These are phyloP conservation scores for Aspergillus saccharolyticus DNA, from an alignment of 495 filamentous ascomycete species.

Conservation along the genomic window DNA sequence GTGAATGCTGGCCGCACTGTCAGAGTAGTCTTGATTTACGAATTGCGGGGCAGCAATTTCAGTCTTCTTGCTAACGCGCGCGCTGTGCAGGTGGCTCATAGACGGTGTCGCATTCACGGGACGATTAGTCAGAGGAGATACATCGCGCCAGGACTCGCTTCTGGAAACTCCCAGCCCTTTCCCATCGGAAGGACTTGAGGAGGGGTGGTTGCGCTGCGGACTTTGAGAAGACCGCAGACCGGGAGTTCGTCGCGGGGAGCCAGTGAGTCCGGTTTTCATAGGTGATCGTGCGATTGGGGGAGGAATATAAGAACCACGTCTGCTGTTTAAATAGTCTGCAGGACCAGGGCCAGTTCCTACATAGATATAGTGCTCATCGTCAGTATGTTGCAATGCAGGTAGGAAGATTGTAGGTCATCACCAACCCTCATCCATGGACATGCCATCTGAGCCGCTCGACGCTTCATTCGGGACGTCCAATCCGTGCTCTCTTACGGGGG, in stretches of 20 bases:
- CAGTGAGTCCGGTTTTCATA: constrained; percentile 37
- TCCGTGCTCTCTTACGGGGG: constrained; percentile 40
- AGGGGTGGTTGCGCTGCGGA: constrained; percentile 25
- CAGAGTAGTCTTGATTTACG: constrained; percentile 28
- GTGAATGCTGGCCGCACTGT: constrained; percentile 28
- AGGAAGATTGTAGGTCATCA: background rate
- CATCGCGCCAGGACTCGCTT: constrained; percentile 24
- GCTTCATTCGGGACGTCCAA: constrained; percentile 26
- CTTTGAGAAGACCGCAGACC: constrained; percentile 39
- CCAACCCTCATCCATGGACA: constrained; percentile 48
- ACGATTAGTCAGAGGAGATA: constrained; percentile 33
- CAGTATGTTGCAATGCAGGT: background rate
- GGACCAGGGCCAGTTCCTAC: constrained; percentile 40
- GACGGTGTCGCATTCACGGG: constrained; percentile 32
- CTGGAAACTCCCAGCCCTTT: constrained; percentile 20
- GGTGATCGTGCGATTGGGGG: constrained; percentile 41
- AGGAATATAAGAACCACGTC: constrained; percentile 28
- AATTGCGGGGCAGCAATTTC: constrained; percentile 18
- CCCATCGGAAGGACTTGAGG: constrained; percentile 39
- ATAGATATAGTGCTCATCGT: background rate
- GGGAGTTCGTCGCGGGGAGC: constrained; percentile 41
- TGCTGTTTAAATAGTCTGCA: constrained; percentile 36
- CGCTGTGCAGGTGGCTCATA: constrained; percentile 35
- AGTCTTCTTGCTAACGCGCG: constrained; percentile 40
- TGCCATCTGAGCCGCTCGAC: constrained; percentile 39